Base-by-base conservation (phyloP, 208 protist genomes). In the Borovskyia barvae region DNA sequence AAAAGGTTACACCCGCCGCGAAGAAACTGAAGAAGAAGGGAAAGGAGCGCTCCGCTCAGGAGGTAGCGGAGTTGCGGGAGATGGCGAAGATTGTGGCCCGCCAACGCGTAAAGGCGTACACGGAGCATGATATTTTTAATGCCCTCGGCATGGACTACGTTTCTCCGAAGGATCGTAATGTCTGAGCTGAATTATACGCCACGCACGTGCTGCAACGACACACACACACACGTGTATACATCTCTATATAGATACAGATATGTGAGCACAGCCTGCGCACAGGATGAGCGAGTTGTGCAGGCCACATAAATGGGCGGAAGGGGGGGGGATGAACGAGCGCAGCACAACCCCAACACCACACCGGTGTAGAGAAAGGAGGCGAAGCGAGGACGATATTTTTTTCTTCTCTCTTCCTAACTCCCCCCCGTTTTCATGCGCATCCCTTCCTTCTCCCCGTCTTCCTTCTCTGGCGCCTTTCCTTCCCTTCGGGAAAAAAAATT, bases 121-220 rank as follows among this genome's bases (percentile, higher is more conserved):
- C 71, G 0, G 89, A 95, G 53, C 68, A 76, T 36, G 89, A 90
- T 22, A 74, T 95, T 0, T 95, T 95, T 60, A 75, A 77, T 29
- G 81, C 80, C 1, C 45, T 95, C 2, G 80, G 75, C 7, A 93
- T 93, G 79, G 49, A 70, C 22, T 95, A 93, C 58, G 81, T 94
- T 19, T 33, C 66, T 5, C 87, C 87, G 3, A 65, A 80, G 54
- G 73, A 94, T 25, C 87, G 87, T 7, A 77, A 81, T 26, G 30
- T 88, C 5, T 89, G 61, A 47, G 9, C 17, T 11, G 19, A 12
- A 45, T 49, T 14, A n/a, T n/a, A n/a, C n/a, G n/a, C n/a, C n/a
- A n/a, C n/a, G n/a, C n/a, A n/a, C n/a, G n/a, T n/a, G n/a, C n/a
- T n/a, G n/a, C n/a, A n/a, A n/a, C n/a, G n/a, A 51, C 43, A 9